Evolutionary conservation across 495 filamentous ascomycete genomes (phyloP), one percentile per base, ranked within the genome.

Genomic region (Aspergillus cristatus): DNA sequence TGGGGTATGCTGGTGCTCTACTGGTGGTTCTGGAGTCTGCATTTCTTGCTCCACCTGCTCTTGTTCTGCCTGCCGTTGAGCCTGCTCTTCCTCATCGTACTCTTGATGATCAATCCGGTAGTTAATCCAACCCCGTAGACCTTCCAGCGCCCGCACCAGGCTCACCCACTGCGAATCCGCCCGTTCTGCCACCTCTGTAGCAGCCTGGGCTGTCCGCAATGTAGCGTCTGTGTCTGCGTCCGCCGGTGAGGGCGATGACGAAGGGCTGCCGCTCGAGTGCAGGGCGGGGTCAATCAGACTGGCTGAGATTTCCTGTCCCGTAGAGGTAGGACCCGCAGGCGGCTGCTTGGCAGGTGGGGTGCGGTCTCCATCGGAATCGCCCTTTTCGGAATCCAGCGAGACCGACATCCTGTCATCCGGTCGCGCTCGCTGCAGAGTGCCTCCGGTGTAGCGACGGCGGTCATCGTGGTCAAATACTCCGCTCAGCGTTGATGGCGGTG

Each of bases 381-480:
- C 37, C 47, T 76, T 71, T 34, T 74, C 50, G n/a, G 74, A 71
- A 4, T 78, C 81, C 68, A 79, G 77, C 10, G 63, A 46, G 18
- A 68, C 56, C 18, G 57, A 48, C 24, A 47, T 40, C 34, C 48
- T 4, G 34, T 65, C 53, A 30, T 66, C 71, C 31, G 62, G 67
- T 15, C 66, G 73, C 16, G 79, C 76, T 47, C 81, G 81, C 62
- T 95, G 88, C 33, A 97, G 70, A 50, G 86, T 78, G 31, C 88
- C 86, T 36, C 88, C 88, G 15, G 83, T 90, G 61, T 86, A 89
- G 22, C 88, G 79, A 28, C 88, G 85, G 34, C 86, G 83, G 40
- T 82, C 79, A 37, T 87, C 81, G 35, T 78, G 67, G 44, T 90
- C 86, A 53, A 88, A 93, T 34, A 71, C 81, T 7, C 82, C 79